A percentile compares a stretch with the other conserved stretches of the same genome.
Evolutionary conservation across 2,329 filamentous ascomycete genomes (phyloP).

Genomic region (Fusarium sp.): DNA sequence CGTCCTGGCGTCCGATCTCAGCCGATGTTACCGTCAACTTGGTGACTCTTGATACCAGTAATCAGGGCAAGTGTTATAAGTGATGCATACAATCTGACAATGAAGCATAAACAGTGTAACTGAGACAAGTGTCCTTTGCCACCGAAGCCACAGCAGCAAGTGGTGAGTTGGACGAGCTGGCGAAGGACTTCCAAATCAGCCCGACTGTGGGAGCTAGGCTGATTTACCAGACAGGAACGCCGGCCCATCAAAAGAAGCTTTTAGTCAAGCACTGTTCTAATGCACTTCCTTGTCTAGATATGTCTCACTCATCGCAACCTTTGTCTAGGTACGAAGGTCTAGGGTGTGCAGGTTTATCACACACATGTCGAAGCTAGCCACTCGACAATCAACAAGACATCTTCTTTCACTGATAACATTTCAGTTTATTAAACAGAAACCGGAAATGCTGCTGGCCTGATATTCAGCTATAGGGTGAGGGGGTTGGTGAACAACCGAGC

Average conservation of each 20-base stretch:
- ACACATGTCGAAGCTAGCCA: too few species aligned
- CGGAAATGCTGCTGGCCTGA: not conserved
- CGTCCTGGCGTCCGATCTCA: fast-evolving
- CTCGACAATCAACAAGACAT: too few species aligned
- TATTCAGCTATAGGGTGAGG: not conserved
- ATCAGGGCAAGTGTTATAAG: not conserved
- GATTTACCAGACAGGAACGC: too few species aligned
- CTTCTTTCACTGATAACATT: too few species aligned
- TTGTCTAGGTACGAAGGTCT: too few species aligned
- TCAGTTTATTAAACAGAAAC: too few species aligned
- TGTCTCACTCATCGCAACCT: too few species aligned
- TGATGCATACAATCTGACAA: not conserved
- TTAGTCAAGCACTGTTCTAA: too few species aligned
- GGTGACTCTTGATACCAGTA: not conserved
- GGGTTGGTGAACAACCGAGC: not conserved
- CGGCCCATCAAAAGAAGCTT: too few species aligned
- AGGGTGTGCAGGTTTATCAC: too few species aligned
- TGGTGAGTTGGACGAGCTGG: not conserved
- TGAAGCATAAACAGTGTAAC: not conserved
- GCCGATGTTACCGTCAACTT: not conserved
- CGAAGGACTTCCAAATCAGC: not conserved
- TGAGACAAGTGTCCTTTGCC: not conserved
- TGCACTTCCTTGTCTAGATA: too few species aligned
- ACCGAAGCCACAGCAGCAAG: not conserved
- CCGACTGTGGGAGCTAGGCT: too few species aligned